Evolutionary conservation across 2,329 filamentous ascomycete genomes (phyloP), one percentile per base, ranked within the genome.

Genomic region (Venturia nashicola): DNA sequence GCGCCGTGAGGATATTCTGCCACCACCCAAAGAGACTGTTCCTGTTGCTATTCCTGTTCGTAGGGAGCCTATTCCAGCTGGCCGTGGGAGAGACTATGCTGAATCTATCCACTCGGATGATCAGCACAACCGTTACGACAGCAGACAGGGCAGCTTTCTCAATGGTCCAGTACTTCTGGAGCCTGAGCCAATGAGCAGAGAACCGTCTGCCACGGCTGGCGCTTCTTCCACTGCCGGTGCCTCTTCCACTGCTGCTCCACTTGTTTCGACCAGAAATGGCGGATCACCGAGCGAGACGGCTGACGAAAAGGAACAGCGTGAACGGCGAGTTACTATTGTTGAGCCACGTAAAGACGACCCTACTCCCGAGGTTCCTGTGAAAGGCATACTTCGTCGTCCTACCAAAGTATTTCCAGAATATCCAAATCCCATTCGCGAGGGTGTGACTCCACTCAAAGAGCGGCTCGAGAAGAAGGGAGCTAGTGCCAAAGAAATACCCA

Each of bases 401-500:
- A 91, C 86, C 18, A 81, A 82, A 34, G 88, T 88, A 70, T 97
- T 97, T 70, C 93, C 93, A 0, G 92, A 97, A 71, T 88, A 96
- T 66, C 84, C 85, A 0, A 87, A 91, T 68, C 88, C 90, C 0
- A 82, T 95, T 43, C 84, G 92, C 23, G 93, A 97, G 73, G 93
- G 92, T 18, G 93, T 96, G 7, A 91, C 92, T 1, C 92, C 92
- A n/a, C 84, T 96, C 71, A 96, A 96, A 76, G 91, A 96, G 72
- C 27, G 44, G 16, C 40, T 64, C 27, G 51, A 64, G 27, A 62
- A 62, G 61, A 57, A 63, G 23, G 86, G 90, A 60, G 86, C 88
- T 74, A 86, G 86, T 72, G 74, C 73, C 64, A 85, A 87, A 66
- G 87, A 90, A 46, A 89, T 91, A 40, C 89, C 89, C 0, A 42